Evolutionary conservation across 2,329 filamentous ascomycete genomes (phyloP), one percentile per base, ranked within the genome.

Genomic region (Fusarium penzigii): DNA sequence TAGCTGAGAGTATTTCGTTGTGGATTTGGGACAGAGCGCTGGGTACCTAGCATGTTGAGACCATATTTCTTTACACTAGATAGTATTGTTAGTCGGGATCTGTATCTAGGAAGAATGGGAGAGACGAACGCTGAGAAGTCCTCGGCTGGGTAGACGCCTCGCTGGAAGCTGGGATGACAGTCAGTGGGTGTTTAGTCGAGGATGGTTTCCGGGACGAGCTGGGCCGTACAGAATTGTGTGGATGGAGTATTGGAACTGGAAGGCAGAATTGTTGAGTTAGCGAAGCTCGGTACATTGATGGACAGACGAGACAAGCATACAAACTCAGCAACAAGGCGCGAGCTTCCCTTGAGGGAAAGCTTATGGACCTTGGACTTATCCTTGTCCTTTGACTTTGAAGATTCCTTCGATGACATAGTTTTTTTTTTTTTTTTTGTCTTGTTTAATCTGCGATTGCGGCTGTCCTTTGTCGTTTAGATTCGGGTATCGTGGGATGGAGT

Each of bases 251-350:
- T 99, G 92, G 69, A 99, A 99, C 84, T 89, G 65, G 8, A 46
- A 29, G 17, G 39, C 32, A 14, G 32, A 42, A 14, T 17, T 2
- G 14, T 12, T 42, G 25, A n/a, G 46, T 65, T 57, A 66, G 65
- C 49, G 44, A 48, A 13, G 29, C 14, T 12, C 17, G 46, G 17
- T 42, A 40, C 44, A 43, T 34, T 25, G 7, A 34, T 12, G 17
- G 29, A 43, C 46, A 6, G 14, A 29, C n/a, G 11, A 16, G 14
- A 17, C 86, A 71, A 20, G 81, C 89, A 72, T 78, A 96, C 92
- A 72, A 99, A 99, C 78, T 99, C 94, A 42, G 93, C 89, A 52
- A 97, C 92, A 38, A 96, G 83, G 74, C 93, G 95, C 39, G 91
- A 85, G 63, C 77, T 83, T 75, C 89, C 90, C 74, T 92, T 93